Base-by-base conservation (phyloP, 208 protist species). In the Wallacemonas sp. region DNA sequence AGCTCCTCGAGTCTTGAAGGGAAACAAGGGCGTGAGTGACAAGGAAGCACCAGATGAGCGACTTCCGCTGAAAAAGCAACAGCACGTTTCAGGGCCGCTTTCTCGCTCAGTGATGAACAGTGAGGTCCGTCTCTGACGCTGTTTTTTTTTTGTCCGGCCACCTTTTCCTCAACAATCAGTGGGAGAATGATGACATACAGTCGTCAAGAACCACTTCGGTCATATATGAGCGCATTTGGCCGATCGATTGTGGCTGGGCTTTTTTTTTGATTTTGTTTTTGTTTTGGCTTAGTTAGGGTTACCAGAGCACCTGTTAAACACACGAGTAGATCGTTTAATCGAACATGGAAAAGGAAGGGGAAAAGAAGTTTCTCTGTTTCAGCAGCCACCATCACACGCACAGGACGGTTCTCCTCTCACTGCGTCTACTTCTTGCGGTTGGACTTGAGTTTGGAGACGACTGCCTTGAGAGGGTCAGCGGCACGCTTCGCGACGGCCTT, bases 381-480 rank as follows among this genome's bases (percentile, higher is more conserved):
- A 14, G 9, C 6, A 41, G 36, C 9, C 27, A 26, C 3, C 21
- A 21, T 49, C 38, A 56, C 39, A 29, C 19, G 29, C 17, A 64
- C 58, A 64, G 11, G 9, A 24, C 8, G 41, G 2, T 39, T 19
- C 12, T 27, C 5, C 30, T 9, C n/a, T n/a, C n/a, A n/a, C n/a
- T n/a, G n/a, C n/a, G n/a, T n/a, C n/a, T 80, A 65, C 27, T 75
- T 73, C 44, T 78, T 84, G 23, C 77, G 72, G 47, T 80, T 73
- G 26, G 75, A 73, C 47, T 81, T 78, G n/a, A 90, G 56, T 57
- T 76, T 86, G 1, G 73, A 54, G 11, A 82, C 80, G 38, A 93
- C 77, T 2, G 76, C 68, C 68, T 85, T 90, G 21, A 95, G 72
- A 1, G 88, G 90, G 29, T 84, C 80, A 11, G 57, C 71, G 17